A percentile compares a stretch with the other conserved stretches of the same genome.
These are phyloP conservation scores for Byssochlamys sp. DNA, from an alignment of 2,329 filamentous ascomycete genomes.

Conservation along the genomic window DNA sequence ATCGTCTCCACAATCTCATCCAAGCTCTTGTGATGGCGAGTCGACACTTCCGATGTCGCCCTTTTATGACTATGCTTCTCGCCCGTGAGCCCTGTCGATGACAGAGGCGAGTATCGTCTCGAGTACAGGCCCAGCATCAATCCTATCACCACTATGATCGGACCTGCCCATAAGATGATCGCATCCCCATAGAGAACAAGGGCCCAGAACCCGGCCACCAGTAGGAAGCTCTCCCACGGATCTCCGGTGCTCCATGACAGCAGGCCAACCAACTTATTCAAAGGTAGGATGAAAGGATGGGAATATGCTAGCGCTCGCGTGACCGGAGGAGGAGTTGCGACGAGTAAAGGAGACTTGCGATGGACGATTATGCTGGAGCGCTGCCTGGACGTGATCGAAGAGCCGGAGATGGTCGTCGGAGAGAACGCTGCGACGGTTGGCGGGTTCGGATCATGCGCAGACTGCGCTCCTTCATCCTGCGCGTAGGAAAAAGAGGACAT, in stretches of 20 bases:
- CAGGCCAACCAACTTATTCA: constrained; percentile 76
- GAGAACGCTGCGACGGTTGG: constrained; percentile 87
- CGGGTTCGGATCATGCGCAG: constrained; percentile 39
- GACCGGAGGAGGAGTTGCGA: constrained; percentile 88
- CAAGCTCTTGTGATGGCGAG: constrained; percentile 80
- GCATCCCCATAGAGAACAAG: constrained; percentile 75
- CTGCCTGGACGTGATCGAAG: constrained; percentile 60
- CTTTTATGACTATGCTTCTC: constrained; percentile 51
- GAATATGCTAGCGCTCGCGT: constrained; percentile 91
- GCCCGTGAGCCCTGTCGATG: constrained; percentile 68
- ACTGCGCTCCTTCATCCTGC: constrained; percentile 28
- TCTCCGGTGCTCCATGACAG: constrained; percentile 90
- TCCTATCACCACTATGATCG: constrained; percentile 66
- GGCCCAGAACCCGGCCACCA: constrained; percentile 79
- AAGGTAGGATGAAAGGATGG: constrained; percentile 80
- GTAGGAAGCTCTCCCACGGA: constrained; percentile 90
- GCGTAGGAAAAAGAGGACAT: constrained; percentile 38
- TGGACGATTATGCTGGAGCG: constrained; percentile 89
- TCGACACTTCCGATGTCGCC: constrained; percentile 51
- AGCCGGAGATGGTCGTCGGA: constrained; percentile 64
- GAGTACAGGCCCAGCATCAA: constrained; percentile 90
- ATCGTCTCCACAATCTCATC: constrained; percentile 94
- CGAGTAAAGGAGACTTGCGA: constrained; percentile 85
- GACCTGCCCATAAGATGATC: constrained; percentile 71
- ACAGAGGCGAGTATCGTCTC: constrained; percentile 77